Conservation (phyloP, 78 protist species). For the Pigoraptor vietnamica region DNA sequence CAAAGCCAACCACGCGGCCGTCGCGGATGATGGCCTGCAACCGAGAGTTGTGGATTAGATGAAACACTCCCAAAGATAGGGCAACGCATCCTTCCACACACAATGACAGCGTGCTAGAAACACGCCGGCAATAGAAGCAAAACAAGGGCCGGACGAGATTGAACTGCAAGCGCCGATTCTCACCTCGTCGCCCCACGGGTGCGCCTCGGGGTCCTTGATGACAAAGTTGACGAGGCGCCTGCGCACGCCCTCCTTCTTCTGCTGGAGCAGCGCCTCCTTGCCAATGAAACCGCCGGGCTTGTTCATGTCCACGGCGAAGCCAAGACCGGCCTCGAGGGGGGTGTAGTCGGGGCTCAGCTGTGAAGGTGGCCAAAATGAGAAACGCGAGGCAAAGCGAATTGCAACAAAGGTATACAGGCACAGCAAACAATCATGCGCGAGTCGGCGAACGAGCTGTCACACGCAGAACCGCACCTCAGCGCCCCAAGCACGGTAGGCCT, state of each 20-base stretch:
- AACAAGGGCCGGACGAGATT: not conserved
- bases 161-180: not conserved
- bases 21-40: slow-evolving; percentile 16
- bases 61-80: not conserved
- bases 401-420: no score
- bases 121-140: not conserved
- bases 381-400: no score
- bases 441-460: not conserved
- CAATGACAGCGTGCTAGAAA: no score
- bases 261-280: slow-evolving; percentile 2
- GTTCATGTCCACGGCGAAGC: slow-evolving; percentile 15
- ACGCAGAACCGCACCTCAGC: slow-evolving; percentile 26
- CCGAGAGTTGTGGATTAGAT: not conserved
- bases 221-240: not conserved
- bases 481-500: slow-evolving; percentile 37
- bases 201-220: slow-evolving; percentile 19
- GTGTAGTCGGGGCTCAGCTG: slow-evolving; percentile 23
- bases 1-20: slow-evolving; percentile 21
- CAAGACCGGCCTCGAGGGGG: slow-evolving; percentile 41
- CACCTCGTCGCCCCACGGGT: slow-evolving; percentile 21
- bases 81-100: not conserved
- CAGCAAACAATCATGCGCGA: not conserved
- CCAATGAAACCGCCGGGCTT: slow-evolving; percentile 28
- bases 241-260: slow-evolving; percentile 8
- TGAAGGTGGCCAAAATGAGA: no score